These are phyloP conservation scores for Pichiaceae sp. DNA, from an alignment of 1,139 yeast species.

Conservation along the genomic window DNA sequence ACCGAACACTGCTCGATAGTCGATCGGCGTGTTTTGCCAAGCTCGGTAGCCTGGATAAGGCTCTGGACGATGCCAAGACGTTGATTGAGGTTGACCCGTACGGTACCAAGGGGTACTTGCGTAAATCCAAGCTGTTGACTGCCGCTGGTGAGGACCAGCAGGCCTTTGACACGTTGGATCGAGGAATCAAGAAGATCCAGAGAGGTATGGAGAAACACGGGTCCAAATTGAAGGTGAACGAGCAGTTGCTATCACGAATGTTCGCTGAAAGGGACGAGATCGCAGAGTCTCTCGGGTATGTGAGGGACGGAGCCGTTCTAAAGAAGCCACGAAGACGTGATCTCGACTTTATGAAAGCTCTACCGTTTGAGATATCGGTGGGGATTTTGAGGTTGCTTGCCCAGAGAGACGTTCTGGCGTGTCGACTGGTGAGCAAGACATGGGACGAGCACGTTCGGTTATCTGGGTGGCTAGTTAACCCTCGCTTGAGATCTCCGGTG, in stretches of 20 bases:
- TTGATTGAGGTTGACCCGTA: slow-evolving; percentile 42
- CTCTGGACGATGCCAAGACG: slow-evolving; percentile 37
- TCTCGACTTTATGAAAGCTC: slow-evolving; percentile 13
- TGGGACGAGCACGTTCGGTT: slow-evolving; percentile 16
- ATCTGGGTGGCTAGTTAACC: slow-evolving; percentile 10
- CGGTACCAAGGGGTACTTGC: slow-evolving; percentile 51
- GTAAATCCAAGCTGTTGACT: slow-evolving; percentile 40
- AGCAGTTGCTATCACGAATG: slow-evolving; percentile 10
- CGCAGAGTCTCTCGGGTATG: background rate
- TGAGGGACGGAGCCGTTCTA: slow-evolving; percentile 1
- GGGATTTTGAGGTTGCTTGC: slow-evolving; percentile 10
- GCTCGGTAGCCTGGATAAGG: slow-evolving; percentile 30
- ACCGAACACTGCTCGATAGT: slow-evolving; percentile 25
- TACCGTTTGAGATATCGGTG: slow-evolving; percentile 18
- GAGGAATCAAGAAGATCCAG: slow-evolving; percentile 29
- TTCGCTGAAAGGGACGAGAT: background rate
- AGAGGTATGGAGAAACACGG: slow-evolving; percentile 16
- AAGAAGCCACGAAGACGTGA: slow-evolving; percentile 1
- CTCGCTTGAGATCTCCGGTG: slow-evolving; percentile 4
- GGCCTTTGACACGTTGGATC: slow-evolving; percentile 35
- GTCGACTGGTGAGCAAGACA: slow-evolving; percentile 11
- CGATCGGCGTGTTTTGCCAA: slow-evolving; percentile 57
- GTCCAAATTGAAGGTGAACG: slow-evolving; percentile 14
- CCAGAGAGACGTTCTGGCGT: slow-evolving; percentile 9
- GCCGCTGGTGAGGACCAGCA: slow-evolving; percentile 26